Conservation (phyloP, 2,329 filamentous ascomycete species). For the Akanthomyces uredinophilus region DNA sequence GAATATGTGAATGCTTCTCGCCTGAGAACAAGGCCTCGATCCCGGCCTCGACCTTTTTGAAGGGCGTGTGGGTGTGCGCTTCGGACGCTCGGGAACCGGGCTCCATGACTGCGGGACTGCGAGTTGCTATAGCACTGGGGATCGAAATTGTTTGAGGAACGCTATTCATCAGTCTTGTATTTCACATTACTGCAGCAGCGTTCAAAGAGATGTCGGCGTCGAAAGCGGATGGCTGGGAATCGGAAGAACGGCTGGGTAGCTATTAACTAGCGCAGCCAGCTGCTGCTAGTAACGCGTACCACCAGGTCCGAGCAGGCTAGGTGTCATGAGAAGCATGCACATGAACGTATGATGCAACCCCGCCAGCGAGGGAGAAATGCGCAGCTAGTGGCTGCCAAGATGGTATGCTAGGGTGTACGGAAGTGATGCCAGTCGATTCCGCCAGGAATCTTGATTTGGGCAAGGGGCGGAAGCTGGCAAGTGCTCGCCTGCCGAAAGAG, state of each 20-base stretch:
- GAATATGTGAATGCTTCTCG: slow-evolving; percentile 42
- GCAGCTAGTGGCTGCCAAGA: not conserved
- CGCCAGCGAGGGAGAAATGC: not conserved
- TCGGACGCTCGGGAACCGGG: slow-evolving; percentile 6
- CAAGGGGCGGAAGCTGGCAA: not conserved
- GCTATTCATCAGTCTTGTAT: not conserved
- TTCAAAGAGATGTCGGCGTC: not conserved
- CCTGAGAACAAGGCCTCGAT: slow-evolving; percentile 36
- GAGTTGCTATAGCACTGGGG: not conserved
- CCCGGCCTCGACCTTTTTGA: slow-evolving; percentile 38
- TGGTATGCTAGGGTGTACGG: not conserved
- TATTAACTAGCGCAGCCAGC: not conserved
- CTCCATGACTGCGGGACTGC: not conserved
- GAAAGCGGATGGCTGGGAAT: slow-evolving; percentile 1
- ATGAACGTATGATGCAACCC: slow-evolving; percentile 3
- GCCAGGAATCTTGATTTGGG: not conserved
- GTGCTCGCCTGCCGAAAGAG: not conserved
- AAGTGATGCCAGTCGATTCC: not conserved
- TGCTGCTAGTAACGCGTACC: not conserved
- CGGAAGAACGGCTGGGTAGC: not conserved
- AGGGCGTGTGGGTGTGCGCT: slow-evolving; percentile 2
- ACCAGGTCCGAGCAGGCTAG: not conserved
- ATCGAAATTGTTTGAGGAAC: not conserved
- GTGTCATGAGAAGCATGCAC: not conserved
- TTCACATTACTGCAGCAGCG: not conserved